These are phyloP conservation scores for Colletotrichum kahawae DNA, from an alignment of 2,329 filamentous ascomycete genomes.

Conservation along the genomic window DNA sequence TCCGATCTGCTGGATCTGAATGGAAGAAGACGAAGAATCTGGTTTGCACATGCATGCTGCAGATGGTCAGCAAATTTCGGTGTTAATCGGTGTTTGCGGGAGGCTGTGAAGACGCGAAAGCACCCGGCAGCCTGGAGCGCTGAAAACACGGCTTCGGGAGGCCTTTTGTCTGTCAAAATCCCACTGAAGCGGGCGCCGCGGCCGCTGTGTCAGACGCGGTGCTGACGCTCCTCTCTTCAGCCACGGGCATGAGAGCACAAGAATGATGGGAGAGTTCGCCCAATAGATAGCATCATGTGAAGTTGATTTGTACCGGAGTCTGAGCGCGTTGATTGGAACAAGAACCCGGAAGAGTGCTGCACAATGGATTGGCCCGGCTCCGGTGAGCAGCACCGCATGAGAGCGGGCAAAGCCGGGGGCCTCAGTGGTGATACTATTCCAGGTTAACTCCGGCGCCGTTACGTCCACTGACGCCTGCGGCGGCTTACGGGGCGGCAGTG, in stretches of 20 bases:
- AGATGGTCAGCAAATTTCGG: neutral
- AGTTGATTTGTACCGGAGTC: rapidly evolving
- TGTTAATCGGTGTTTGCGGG: neutral
- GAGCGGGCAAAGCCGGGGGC: neutral
- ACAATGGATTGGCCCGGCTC: neutral
- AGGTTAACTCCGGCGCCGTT: conserved; percentile 4
- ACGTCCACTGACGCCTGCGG: neutral
- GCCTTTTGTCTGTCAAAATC: neutral
- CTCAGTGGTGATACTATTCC: conserved; percentile 1
- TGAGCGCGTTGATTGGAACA: neutral
- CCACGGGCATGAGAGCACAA: neutral
- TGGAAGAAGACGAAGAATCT: neutral
- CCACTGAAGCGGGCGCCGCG: neutral
- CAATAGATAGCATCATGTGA: neutral
- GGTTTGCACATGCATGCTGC: neutral
- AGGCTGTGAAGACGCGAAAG: neutral
- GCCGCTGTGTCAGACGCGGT: neutral
- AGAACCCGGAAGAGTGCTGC: neutral
- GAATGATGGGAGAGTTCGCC: too few species aligned
- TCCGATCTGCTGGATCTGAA: neutral
- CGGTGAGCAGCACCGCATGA: neutral
- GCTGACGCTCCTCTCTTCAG: neutral
- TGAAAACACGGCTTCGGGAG: neutral
- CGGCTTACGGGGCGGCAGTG: neutral
- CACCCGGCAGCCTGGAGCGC: neutral